Conservation (phyloP, 352 stramenopile genomes). For the Phytophthora capsici region DNA sequence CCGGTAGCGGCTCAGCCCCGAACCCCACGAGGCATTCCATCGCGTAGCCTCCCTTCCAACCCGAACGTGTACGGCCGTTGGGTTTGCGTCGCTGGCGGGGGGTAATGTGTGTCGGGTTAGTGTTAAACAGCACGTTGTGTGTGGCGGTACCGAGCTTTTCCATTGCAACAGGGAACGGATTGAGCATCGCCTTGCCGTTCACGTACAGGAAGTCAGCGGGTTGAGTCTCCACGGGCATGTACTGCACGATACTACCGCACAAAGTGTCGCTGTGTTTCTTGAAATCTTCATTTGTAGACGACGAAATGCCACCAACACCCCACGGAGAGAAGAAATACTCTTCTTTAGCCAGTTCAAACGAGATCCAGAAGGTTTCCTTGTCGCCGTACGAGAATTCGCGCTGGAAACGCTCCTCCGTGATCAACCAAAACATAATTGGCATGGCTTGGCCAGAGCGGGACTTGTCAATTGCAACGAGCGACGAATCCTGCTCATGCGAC, state of each 20-base stretch:
- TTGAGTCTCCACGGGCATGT: conserved; percentile 39
- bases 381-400: conserved; percentile 65
- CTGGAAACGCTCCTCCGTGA: conserved; percentile 59
- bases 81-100: conserved; percentile 41
- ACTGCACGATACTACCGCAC: conserved; percentile 73
- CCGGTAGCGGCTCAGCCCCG: conserved; percentile 39
- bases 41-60: conserved; percentile 26
- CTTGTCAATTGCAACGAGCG: conserved; percentile 71
- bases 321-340: conserved; percentile 70
- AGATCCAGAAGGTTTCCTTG: conserved; percentile 78
- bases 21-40: conserved; percentile 54
- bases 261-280: conserved; percentile 56
- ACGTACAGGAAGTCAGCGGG: conserved; percentile 58
- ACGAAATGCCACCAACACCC: conserved; percentile 56
- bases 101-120: conserved; percentile 56
- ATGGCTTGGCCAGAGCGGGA: conserved; percentile 43
- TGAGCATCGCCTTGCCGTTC: conserved; percentile 60
- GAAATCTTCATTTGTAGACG: conserved; percentile 52
- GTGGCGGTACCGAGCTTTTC: conserved; percentile 35
- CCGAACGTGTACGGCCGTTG: conserved; percentile 17
- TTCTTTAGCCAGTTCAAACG: conserved; percentile 57
- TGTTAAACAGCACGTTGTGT: conserved; percentile 47
- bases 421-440: conserved; percentile 65
- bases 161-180: conserved; percentile 48
- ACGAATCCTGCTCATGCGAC: conserved; percentile 74